Conservation (phyloP, 345 rosid genomes). For the Citrus maxima region DNA sequence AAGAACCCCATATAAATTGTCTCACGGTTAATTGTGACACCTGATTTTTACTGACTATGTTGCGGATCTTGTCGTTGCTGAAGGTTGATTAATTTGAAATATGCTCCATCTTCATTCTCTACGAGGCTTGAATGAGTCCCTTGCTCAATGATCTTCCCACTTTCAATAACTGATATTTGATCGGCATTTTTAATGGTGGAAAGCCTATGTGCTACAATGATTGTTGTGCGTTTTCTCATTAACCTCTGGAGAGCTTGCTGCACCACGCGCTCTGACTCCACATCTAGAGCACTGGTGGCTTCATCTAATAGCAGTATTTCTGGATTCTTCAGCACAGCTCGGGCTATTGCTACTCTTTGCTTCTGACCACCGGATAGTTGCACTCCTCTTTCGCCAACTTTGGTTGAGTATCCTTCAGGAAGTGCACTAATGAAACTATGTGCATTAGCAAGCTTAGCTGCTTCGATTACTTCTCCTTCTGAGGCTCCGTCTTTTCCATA, state of each 20-base stretch:
- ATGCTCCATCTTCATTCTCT: constrained; percentile 69
- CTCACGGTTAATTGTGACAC: neutral
- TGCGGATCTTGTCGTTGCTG: constrained; percentile 59
- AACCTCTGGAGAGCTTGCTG: constrained; percentile 90
- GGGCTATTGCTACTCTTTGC: constrained; percentile 89
- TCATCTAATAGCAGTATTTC: constrained; percentile 84
- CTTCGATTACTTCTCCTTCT: constrained; percentile 72
- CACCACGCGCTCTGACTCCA: constrained; percentile 80
- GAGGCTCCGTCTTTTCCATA: constrained; percentile 84
- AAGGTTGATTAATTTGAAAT: constrained; percentile 72
- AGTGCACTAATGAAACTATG: constrained; percentile 79
- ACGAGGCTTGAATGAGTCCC: constrained; percentile 73
- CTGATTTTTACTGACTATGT: neutral
- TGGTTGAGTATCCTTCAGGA: constrained; percentile 85
- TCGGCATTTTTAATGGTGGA: constrained; percentile 85
- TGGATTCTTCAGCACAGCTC: constrained; percentile 88
- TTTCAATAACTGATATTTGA: constrained; percentile 72
- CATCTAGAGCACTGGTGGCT: constrained; percentile 88
- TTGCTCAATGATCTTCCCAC: constrained; percentile 73
- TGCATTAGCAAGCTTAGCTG: constrained; percentile 85
- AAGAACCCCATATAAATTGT: neutral
- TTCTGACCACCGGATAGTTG: constrained; percentile 93
- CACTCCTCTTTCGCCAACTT: constrained; percentile 87
- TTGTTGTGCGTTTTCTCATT: constrained; percentile 76
- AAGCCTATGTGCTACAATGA: constrained; percentile 91